These are phyloP conservation scores for Collybia nuda DNA, from an alignment of 768 basidiomycete genomes.

Conservation along the genomic window DNA sequence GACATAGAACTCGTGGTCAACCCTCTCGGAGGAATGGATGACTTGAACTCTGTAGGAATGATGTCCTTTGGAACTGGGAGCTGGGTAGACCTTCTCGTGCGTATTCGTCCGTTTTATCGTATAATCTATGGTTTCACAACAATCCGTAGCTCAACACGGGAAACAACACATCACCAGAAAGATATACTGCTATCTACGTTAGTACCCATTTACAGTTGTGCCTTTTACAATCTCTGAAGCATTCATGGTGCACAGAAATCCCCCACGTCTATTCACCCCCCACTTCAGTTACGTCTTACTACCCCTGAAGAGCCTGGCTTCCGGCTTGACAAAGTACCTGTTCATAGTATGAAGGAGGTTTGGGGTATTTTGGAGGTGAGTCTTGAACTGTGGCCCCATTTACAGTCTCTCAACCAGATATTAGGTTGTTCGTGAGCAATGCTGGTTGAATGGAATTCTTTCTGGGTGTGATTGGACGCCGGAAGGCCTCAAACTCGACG, in stretches of 20 bases:
- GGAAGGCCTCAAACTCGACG: slow-evolving; percentile 39
- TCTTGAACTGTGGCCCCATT: not conserved
- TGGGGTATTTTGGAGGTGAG: slow-evolving; percentile 74
- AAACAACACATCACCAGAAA: slow-evolving; percentile 48
- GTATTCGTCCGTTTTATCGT: slow-evolving; percentile 15
- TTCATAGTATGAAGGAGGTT: slow-evolving; percentile 70
- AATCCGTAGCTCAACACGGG: slow-evolving; percentile 51
- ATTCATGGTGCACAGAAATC: slow-evolving; percentile 46
- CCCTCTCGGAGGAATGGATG: slow-evolving; percentile 48
- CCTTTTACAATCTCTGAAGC: not conserved
- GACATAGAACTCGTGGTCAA: slow-evolving; percentile 69
- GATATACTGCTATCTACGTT: slow-evolving; percentile 71
- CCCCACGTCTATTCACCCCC: slow-evolving; percentile 66
- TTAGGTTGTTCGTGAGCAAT: slow-evolving; percentile 78
- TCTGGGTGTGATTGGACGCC: slow-evolving; percentile 59
- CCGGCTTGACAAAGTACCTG: slow-evolving; percentile 66
- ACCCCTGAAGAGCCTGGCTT: slow-evolving; percentile 79
- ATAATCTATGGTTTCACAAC: not conserved
- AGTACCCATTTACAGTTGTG: slow-evolving; percentile 21
- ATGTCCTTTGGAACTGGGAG: slow-evolving; percentile 50
- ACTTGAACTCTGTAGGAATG: slow-evolving; percentile 39
- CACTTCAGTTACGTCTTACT: slow-evolving; percentile 63
- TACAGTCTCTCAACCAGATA: not conserved
- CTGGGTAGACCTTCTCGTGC: slow-evolving; percentile 67
- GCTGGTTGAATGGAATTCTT: slow-evolving; percentile 80